Percentiles rank a stretch among this genome's conserved stretches.
Conservation (phyloP, 1,284 basidiomycete species). For the Gomphus sp. region DNA sequence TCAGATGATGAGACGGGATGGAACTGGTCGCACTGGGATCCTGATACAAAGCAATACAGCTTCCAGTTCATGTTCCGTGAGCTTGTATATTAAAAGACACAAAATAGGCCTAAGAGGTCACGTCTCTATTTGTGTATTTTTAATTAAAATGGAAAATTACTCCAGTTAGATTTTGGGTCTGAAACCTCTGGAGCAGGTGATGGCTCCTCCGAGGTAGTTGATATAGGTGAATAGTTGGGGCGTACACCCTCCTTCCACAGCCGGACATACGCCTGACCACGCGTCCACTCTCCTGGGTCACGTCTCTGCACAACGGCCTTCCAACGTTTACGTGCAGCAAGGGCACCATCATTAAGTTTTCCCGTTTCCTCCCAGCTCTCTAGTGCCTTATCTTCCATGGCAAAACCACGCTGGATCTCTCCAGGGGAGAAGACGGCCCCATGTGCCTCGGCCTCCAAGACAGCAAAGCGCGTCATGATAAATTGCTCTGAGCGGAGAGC, state of each 20-base stretch:
- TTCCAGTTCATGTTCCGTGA: constrained; percentile 88
- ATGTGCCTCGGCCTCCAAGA: constrained; percentile 71
- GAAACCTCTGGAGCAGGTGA: background rate
- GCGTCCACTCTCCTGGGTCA: constrained; percentile 44
- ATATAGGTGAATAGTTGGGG: constrained; percentile 47
- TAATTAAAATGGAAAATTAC: no score
- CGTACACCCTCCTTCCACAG: constrained; percentile 61
- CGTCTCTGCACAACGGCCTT: constrained; percentile 49
- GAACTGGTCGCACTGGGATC: constrained; percentile 97
- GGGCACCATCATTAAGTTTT: constrained; percentile 43
- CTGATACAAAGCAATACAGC: constrained; percentile 92
- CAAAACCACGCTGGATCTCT: constrained; percentile 51
- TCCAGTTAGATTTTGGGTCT: no score
- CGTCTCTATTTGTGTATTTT: background rate
- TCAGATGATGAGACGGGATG: constrained; percentile 82
- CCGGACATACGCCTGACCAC: constrained; percentile 58
- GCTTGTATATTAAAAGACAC: constrained; percentile 2
- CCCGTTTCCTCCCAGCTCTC: constrained; percentile 48
- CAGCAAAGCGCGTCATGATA: constrained; percentile 67
- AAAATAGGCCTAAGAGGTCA: background rate
- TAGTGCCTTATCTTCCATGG: constrained; percentile 53
- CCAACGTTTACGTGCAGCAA: constrained; percentile 64
- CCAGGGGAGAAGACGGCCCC: constrained; percentile 63
- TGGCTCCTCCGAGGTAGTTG: constrained; percentile 13
- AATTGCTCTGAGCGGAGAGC: constrained; percentile 80